Base-by-base conservation (phyloP, 2,329 filamentous ascomycete genomes). In the Didymella keratinophila region DNA sequence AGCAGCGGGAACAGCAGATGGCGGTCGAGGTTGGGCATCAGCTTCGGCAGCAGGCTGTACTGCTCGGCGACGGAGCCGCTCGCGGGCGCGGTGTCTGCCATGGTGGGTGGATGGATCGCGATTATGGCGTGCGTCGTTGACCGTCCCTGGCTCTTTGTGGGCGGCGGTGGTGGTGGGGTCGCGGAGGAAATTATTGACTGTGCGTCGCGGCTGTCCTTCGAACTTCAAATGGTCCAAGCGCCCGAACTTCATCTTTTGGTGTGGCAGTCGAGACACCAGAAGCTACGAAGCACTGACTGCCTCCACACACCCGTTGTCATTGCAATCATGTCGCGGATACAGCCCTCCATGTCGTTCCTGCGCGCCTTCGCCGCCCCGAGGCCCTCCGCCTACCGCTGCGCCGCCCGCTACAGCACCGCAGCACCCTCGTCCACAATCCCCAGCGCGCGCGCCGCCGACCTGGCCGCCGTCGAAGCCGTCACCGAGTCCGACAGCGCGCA, bases 1-100 rank as follows among this genome's bases (percentile, higher is more conserved):
- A 99, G 89, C 65, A 99, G 87, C 67, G 95, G 95, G 82, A 96
- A 99, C 76, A 98, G 91, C 72, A 99, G 85, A 79, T 99, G 95
- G 70, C 95, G 89, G 83, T 97, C 95, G 79, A 99, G 91, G 79
- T 96, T 89, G 69, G 89, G 89, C 77, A 97, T 90, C 74, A 99
- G 84, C 81, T 93, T 93, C 72, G 92, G 91, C 71, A 97, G 86
- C 65, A 98, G 87, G 77, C 89, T 90, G 82, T 92, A 87, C 78
- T 90, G 83, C 77, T 87, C 86, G 73, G 85, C 86, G 79, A 89
- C 83, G 75, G 86, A 77, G 61, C 56, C 75, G 68, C 66, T 65
- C 52, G 70, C 67, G 58, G 67, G 60, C 42, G 67, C 61, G 43
- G 71, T 61, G 65, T 74, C 74, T 58, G 78, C 69, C 68, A 66